A percentile compares a stretch with the other conserved stretches of the same genome.
Evolutionary conservation across 164 flowering plant genomes (phyloP).

Genomic region (Nelumbo lutea): DNA sequence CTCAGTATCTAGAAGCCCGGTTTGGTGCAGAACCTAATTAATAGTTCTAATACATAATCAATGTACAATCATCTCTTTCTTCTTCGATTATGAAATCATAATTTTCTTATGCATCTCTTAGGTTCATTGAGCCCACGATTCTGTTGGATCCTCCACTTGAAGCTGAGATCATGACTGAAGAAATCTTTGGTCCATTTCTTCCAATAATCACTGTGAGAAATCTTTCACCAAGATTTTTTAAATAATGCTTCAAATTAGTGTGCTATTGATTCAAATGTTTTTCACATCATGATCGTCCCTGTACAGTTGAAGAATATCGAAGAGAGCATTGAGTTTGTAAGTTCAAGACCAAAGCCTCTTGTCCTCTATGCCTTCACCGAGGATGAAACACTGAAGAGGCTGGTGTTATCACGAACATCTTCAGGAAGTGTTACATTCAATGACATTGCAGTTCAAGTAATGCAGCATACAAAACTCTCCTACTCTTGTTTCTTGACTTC

Average conservation of each 20-base stretch:
- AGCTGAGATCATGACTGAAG: conserved; percentile 77
- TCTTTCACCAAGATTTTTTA: not conserved
- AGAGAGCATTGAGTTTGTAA: conserved; percentile 84
- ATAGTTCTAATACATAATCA: not conserved
- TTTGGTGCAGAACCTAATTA: not conserved
- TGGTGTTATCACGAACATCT: conserved; percentile 60
- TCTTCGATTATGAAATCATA: not conserved
- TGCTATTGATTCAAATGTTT: too few species aligned
- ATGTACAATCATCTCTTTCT: not conserved
- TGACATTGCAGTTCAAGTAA: conserved; percentile 69
- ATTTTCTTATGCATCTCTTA: conserved; percentile 11
- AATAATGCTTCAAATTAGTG: not conserved
- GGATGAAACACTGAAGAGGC: conserved; percentile 43
- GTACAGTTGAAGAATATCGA: conserved; percentile 65
- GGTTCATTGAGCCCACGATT: conserved; percentile 85
- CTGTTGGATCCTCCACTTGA: conserved; percentile 79
- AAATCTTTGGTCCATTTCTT: conserved; percentile 89
- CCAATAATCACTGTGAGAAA: conserved; percentile 80
- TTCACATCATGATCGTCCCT: not conserved
- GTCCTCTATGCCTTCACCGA: conserved; percentile 70
- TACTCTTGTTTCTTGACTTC: not conserved
- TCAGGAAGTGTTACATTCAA: conserved; percentile 80
- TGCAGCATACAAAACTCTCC: not conserved
- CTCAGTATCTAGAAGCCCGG: too few species aligned
- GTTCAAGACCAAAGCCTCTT: conserved; percentile 68